Base-by-base conservation (phyloP, 225 moss, liverwort and hornwort genomes). In the Bryoerythrophyllum caledonicum region DNA sequence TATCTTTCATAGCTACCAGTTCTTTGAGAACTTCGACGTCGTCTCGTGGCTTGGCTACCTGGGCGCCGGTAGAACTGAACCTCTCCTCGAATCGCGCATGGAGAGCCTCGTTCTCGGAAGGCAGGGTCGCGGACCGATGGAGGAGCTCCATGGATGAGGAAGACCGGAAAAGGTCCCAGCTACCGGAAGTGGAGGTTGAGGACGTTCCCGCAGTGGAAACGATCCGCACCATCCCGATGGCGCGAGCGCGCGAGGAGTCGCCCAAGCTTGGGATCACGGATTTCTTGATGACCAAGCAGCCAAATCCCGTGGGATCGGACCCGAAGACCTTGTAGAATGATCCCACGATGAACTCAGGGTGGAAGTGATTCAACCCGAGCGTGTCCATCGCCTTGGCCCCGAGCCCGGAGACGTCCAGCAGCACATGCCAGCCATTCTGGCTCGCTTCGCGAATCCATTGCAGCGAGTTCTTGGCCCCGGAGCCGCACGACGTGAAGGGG, bases 241-340 rank as follows among this genome's bases (percentile, higher is more conserved):
- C 89, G 43, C 89, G 84, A 71, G 89, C 89, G n/a, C 84, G 82
- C 5, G 86, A 87, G 54, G 89, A 87, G 60, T 82, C 78, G 9
- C 86, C 84, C 65, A 89, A 67, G 78, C 78, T 46, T 70, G 72
- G 64, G 48, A 89, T 82, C 25, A 84, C 82, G 54, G 89, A 80
- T 65, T 82, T 89, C 60, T 87, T 89, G 16, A 87, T 85, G n/a
- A 87, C 82, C 73, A 89, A 73, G 75, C 89, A 89, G 24, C 84
- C 89, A 64, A 89, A 89, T 3, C 87, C 87, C n/a, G 87, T 89
- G 44, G 89, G 84, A 74, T 89, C 89, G 11, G 79, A 84, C 40
- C 86, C 89, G n/a, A 89, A 89, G 10, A 89, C 89, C 58, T 85
- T 89, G 69, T 86, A 89, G 38, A 87, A 87, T 17, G 87, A 89